Percentiles rank a stretch among this genome's conserved stretches.
Evolutionary conservation across 116 monocot species (phyloP).

Genomic region (Thalassia testudinum): DNA sequence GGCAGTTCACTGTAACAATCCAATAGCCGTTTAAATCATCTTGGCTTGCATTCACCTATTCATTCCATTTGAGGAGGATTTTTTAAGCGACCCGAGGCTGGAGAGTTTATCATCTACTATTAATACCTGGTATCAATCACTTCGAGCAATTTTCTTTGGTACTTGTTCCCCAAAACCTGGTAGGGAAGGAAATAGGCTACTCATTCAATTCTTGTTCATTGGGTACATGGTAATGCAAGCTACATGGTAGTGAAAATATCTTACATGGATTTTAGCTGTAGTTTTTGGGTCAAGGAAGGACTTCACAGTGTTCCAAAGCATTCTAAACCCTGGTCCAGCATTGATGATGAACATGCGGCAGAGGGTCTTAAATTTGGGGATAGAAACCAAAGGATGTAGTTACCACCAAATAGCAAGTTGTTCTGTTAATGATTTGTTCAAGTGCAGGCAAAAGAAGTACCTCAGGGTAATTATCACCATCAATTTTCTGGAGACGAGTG

Average conservation of each 20-base stretch:
- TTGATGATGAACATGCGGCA: constrained; percentile 97
- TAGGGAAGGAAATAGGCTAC: not conserved
- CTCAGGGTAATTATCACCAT: constrained; percentile 97
- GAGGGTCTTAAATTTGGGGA: constrained; percentile 38
- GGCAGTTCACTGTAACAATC: constrained; percentile 61
- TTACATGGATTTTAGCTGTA: constrained; percentile 82
- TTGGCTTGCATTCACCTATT: not conserved
- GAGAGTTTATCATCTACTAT: not conserved
- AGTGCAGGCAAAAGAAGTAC: constrained; percentile 18
- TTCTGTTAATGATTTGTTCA: too few relatives aligned
- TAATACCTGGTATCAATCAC: constrained; percentile 75
- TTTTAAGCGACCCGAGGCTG: not conserved
- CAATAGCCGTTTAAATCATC: not conserved
- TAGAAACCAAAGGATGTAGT: not conserved
- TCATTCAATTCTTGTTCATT: not conserved
- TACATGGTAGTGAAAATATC: constrained; percentile 4
- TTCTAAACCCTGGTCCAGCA: constrained; percentile 85
- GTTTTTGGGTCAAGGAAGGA: constrained; percentile 90
- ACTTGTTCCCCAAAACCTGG: constrained; percentile 94
- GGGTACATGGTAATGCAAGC: not conserved
- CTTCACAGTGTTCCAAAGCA: constrained; percentile 85
- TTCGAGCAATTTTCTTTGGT: constrained; percentile 94
- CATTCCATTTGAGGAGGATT: too few relatives aligned
- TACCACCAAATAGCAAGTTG: not conserved
- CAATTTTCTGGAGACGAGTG: constrained; percentile 58